phyloP scores from a whole-genome alignment of 176 grass and related monocot species.

The Bonia amplexicaulis region DNA sequence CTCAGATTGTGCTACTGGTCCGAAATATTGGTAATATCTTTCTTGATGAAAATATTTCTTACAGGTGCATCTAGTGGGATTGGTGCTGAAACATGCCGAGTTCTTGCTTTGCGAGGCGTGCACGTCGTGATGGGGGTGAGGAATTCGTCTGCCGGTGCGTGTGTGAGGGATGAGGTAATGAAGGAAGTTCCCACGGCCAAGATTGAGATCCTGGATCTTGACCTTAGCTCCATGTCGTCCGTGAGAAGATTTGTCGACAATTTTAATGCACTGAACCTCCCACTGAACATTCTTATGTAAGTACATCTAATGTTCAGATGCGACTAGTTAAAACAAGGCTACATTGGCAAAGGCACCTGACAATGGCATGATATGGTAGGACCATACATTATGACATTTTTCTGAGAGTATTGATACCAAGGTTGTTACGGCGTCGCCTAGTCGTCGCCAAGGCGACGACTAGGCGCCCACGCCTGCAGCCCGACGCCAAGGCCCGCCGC shows the following conservation, averaged over 20 bases:
- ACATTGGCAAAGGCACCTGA: neutral
- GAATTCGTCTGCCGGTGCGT: constrained; percentile 32
- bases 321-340: neutral
- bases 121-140: constrained; percentile 56
- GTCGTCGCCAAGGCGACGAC: too few relatives aligned
- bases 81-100: constrained; percentile 49
- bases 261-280: constrained; percentile 37
- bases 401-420: neutral
- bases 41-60: neutral
- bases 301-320: neutral
- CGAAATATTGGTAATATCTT: neutral
- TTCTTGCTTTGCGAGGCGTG: constrained; percentile 56
- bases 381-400: neutral
- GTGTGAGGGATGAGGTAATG: constrained; percentile 32
- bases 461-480: too few relatives aligned
- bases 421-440: too few relatives aligned
- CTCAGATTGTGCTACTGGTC: neutral
- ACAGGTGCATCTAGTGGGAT: constrained; percentile 64
- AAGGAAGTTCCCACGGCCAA: constrained; percentile 32
- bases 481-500: too few relatives aligned
- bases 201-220: constrained; percentile 49
- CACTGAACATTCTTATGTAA: constrained; percentile 65
- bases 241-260: constrained; percentile 44
- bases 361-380: neutral
- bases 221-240: constrained; percentile 52